A percentile compares a stretch with the other conserved stretches of the same genome.
Conservation (phyloP, 495 filamentous ascomycete genomes). For the Parachaetomium inaequale region DNA sequence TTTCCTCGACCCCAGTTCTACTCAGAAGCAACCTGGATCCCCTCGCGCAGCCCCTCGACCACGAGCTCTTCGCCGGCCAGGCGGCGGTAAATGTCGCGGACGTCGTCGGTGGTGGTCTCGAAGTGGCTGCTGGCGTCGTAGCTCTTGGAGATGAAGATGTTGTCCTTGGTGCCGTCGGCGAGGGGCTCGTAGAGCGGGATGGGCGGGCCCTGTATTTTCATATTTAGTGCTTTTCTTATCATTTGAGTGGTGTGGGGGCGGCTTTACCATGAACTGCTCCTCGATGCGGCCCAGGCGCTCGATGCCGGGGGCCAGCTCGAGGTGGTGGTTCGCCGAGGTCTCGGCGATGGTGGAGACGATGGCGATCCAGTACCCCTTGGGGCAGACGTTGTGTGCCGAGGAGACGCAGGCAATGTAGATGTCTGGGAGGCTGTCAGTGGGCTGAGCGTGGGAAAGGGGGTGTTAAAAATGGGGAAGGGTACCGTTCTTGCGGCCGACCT, state of each 20-base stretch:
- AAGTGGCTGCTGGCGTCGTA: conserved; percentile 98
- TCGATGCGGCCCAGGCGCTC: conserved; percentile 91
- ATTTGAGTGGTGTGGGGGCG: not conserved
- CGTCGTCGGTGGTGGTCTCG: conserved; percentile 86
- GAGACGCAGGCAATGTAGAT: conserved; percentile 98
- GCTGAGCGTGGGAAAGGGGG: not conserved
- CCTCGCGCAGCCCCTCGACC: conserved; percentile 55
- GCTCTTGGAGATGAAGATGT: conserved; percentile 96
- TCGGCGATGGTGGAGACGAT: conserved; percentile 98
- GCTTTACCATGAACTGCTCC: conserved; percentile 84
- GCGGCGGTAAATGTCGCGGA: conserved; percentile 87
- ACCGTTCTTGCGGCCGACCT: conserved; percentile 94
- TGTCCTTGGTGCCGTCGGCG: conserved; percentile 79
- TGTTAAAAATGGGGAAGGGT: not conserved
- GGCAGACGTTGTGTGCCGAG: conserved; percentile 95
- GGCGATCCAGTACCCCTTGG: conserved; percentile 97
- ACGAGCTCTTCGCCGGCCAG: conserved; percentile 85
- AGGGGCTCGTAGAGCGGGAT: conserved; percentile 93
- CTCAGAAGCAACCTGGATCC: conserved; percentile 54
- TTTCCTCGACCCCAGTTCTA: conserved; percentile 16
- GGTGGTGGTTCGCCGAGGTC: conserved; percentile 83
- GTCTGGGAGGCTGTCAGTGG: conserved; percentile 49
- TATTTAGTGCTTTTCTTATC: too few relatives aligned
- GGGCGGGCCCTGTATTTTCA: conserved; percentile 62
- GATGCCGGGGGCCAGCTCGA: conserved; percentile 90